Percentiles rank a stretch among this genome's conserved stretches.
phyloP scores from a whole-genome alignment of 805 yeast genomes.

The Barnettozyma salicaria region DNA sequence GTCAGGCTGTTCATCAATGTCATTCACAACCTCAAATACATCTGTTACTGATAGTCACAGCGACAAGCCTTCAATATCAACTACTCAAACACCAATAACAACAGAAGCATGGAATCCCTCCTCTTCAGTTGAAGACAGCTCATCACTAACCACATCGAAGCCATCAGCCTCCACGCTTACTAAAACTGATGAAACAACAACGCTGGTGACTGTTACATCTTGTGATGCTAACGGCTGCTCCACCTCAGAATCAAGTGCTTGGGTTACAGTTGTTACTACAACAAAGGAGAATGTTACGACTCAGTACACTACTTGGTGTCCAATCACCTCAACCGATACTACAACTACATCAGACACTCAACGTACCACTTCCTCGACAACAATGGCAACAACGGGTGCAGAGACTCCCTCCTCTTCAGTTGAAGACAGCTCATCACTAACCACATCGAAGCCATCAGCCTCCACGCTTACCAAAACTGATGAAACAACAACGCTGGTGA shows the following conservation, averaged over 20 bases:
- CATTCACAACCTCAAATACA: too few species aligned
- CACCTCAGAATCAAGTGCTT: slow-evolving; percentile 23
- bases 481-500: slow-evolving; percentile 11
- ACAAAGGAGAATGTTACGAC: slow-evolving; percentile 25
- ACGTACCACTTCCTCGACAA: not conserved
- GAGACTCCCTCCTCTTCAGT: too few species aligned
- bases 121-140: too few species aligned
- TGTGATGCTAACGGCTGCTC: slow-evolving; percentile 19
- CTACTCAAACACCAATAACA: too few species aligned
- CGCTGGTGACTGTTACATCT: slow-evolving; percentile 13
- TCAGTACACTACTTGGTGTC: slow-evolving; percentile 24
- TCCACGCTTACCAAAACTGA: not conserved
- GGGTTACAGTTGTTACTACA: slow-evolving; percentile 21
- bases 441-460: slow-evolving; percentile 1
- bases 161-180: not conserved
- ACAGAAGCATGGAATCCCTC: too few species aligned
- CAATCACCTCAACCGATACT: slow-evolving; percentile 10
- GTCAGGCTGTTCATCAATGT: too few species aligned
- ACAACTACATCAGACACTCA: not conserved
- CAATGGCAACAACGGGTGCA: not conserved
- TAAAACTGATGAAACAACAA: slow-evolving; percentile 1
- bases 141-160: not conserved
- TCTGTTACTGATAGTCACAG: too few species aligned
- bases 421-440: slow-evolving; percentile 11
- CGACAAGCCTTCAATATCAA: too few species aligned